These are phyloP conservation scores for Coccomyxa subellipsoidea DNA, from an alignment of 163 green algal genomes.

Conservation along the genomic window DNA sequence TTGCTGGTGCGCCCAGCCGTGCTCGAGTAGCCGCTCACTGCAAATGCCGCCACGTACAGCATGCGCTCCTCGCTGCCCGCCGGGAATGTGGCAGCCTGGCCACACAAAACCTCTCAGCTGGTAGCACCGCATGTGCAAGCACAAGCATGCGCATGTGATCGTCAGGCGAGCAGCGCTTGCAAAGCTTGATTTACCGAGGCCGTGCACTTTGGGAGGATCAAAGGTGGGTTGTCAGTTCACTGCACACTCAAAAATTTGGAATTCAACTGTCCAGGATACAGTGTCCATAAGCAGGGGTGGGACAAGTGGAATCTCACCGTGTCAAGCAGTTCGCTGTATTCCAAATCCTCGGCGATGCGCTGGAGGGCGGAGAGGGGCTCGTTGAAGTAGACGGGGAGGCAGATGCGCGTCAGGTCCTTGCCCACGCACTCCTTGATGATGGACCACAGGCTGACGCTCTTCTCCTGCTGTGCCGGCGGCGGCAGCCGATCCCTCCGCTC, in stretches of 20 bases:
- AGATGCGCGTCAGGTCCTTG: conserved; percentile 75
- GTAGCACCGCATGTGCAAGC: too few relatives aligned
- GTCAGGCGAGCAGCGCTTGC: too few relatives aligned
- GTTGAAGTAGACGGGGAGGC: conserved; percentile 89
- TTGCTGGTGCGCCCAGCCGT: conserved; percentile 69
- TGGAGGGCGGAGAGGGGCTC: conserved; percentile 79
- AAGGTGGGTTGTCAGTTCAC: too few relatives aligned
- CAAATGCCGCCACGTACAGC: conserved; percentile 67
- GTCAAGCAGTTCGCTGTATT: conserved; percentile 83
- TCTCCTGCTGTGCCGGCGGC: conserved; percentile 42
- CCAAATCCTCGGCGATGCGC: conserved; percentile 73
- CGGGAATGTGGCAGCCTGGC: conserved; percentile 33
- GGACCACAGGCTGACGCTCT: conserved; percentile 61
- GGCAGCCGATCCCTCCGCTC: conserved; percentile 53
- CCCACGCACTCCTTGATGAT: conserved; percentile 83
- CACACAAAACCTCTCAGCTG: neutral
- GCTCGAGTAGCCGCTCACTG: conserved; percentile 60
- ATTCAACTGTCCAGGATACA: too few relatives aligned
- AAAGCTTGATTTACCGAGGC: too few relatives aligned
- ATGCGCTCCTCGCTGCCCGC: conserved; percentile 54
- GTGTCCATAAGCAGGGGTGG: neutral
- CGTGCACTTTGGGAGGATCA: too few relatives aligned
- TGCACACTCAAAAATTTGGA: too few relatives aligned
- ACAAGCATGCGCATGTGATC: too few relatives aligned
- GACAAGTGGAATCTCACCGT: conserved; percentile 19